Evolutionary conservation across 345 rosid species (phyloP).

Genomic region (Lepidium didymum): DNA sequence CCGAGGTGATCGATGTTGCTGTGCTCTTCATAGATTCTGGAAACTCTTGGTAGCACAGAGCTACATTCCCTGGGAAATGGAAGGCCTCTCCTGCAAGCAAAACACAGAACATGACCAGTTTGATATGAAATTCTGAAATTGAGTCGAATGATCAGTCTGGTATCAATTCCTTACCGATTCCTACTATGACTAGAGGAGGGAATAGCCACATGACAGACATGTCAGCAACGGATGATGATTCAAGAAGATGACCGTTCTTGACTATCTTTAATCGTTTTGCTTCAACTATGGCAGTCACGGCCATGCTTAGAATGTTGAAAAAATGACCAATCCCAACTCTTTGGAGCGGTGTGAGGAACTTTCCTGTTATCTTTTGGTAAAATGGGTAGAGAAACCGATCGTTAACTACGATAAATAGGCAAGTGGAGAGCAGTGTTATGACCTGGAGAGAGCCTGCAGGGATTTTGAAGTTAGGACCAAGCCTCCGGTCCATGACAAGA

Average conservation of each 20-base stretch:
- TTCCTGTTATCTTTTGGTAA: slow-evolving; percentile 31
- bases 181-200: slow-evolving; percentile 45
- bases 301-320: slow-evolving; percentile 34
- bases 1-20: too few species aligned
- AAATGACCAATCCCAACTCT: slow-evolving; percentile 45
- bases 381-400: slow-evolving; percentile 35
- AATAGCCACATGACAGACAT: slow-evolving; percentile 50
- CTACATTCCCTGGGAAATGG: too few species aligned
- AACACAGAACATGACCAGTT: not conserved
- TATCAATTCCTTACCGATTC: slow-evolving; percentile 22
- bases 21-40: too few species aligned
- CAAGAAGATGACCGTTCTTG: not conserved
- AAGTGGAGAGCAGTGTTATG: slow-evolving; percentile 27
- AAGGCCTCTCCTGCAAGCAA: too few species aligned
- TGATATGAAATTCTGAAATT: not conserved
- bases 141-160: not conserved
- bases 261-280: slow-evolving; percentile 37
- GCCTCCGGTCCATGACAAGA: slow-evolving; percentile 43
- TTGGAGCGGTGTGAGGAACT: slow-evolving; percentile 32
- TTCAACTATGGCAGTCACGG: slow-evolving; percentile 39
- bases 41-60: too few species aligned
- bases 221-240: slow-evolving; percentile 24
- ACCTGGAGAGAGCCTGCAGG: slow-evolving; percentile 53
- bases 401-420: slow-evolving; percentile 29
- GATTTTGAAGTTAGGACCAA: slow-evolving; percentile 41